Conservation (phyloP, 192 early-diverging fungal species). For the Geranomyces variabilis region DNA sequence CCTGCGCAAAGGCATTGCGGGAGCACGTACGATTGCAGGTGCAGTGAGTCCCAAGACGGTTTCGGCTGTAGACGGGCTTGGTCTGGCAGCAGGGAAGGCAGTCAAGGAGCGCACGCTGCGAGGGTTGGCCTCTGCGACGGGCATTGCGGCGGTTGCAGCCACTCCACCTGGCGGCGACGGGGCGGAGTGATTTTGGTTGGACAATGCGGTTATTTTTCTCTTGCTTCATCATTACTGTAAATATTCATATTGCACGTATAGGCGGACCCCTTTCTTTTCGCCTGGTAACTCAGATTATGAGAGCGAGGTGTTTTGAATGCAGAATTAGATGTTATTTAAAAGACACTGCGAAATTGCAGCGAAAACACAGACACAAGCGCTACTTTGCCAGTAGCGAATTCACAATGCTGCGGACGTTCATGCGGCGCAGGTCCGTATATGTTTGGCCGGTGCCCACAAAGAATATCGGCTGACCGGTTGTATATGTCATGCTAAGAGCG, state of each 20-base stretch:
- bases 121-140: not conserved
- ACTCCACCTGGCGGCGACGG: too few relatives aligned
- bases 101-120: conserved; percentile 8
- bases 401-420: conserved; percentile 61
- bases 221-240: too few relatives aligned
- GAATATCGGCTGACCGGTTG: conserved; percentile 90
- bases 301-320: too few relatives aligned
- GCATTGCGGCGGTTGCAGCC: not conserved
- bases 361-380: too few relatives aligned
- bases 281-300: too few relatives aligned
- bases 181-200: too few relatives aligned
- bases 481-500: conserved; percentile 94
- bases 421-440: conserved; percentile 90
- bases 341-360: too few relatives aligned
- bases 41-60: not conserved
- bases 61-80: not conserved
- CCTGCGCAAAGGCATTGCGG: not conserved
- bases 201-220: too few relatives aligned
- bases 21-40: not conserved
- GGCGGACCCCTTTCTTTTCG: too few relatives aligned
- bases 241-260: too few relatives aligned
- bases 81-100: conserved; percentile 9
- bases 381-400: conserved; percentile 24
- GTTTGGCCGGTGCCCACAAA: conserved; percentile 99
- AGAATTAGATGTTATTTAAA: too few relatives aligned